phyloP scores from a whole-genome alignment of 2,329 filamentous ascomycete genomes.

The Plenodomus tracheiphilus region DNA sequence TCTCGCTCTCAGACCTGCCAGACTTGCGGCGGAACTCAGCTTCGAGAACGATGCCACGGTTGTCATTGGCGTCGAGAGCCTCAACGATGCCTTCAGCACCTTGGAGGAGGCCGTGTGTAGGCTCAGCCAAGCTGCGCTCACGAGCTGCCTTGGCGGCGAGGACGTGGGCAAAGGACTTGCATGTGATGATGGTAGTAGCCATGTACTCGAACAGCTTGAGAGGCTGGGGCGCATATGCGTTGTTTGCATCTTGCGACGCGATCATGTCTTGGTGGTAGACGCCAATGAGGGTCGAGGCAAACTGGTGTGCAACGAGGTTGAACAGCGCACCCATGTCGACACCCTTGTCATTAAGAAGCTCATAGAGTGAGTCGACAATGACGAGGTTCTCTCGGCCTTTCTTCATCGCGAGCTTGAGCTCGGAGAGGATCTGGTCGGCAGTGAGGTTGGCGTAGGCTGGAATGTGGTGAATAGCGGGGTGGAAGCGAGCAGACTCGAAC shows the following conservation, averaged over 20 bases:
- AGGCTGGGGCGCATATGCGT: slow-evolving; percentile 54
- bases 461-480: slow-evolving; percentile 70
- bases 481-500: slow-evolving; percentile 70
- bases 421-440: slow-evolving; percentile 49
- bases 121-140: slow-evolving; percentile 73
- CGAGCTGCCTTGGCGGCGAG: slow-evolving; percentile 74
- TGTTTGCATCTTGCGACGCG: slow-evolving; percentile 45
- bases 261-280: slow-evolving; percentile 85
- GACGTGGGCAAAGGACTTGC: slow-evolving; percentile 74
- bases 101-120: slow-evolving; percentile 77
- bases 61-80: slow-evolving; percentile 61
- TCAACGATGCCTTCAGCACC: slow-evolving; percentile 77
- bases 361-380: slow-evolving; percentile 78
- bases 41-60: slow-evolving; percentile 69
- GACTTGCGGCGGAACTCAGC: slow-evolving; percentile 87
- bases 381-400: slow-evolving; percentile 57
- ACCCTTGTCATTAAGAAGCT: slow-evolving; percentile 50
- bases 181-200: slow-evolving; percentile 80
- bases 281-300: slow-evolving; percentile 70
- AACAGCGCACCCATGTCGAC: slow-evolving; percentile 61
- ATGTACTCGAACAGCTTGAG: slow-evolving; percentile 77
- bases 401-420: slow-evolving; percentile 23
- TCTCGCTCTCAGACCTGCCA: slow-evolving; percentile 75
- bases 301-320: slow-evolving; percentile 72
- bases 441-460: slow-evolving; percentile 66